Conservation (phyloP, 1,139 yeast genomes). For the Schwanniomyces etchellsii region DNA sequence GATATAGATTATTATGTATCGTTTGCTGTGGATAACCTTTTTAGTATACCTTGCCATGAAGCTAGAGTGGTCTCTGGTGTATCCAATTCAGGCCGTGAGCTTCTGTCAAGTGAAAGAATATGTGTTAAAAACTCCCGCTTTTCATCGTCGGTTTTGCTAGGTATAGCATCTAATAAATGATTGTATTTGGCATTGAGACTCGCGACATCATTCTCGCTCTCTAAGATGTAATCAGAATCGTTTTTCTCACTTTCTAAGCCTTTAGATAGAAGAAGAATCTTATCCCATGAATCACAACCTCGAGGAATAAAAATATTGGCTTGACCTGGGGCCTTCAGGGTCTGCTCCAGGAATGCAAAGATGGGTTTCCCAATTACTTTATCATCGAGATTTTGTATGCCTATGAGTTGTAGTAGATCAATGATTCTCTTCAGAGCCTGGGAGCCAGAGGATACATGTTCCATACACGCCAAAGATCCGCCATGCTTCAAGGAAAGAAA, state of each 20-base stretch:
- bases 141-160: too few species aligned
- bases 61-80: too few species aligned
- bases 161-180: too few species aligned
- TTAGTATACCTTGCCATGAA: too few species aligned
- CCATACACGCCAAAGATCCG: slow-evolving; percentile 21
- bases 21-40: too few species aligned
- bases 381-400: slow-evolving; percentile 1
- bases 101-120: too few species aligned
- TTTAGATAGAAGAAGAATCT: slow-evolving; percentile 36
- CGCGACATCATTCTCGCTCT: slow-evolving; percentile 3
- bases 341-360: neutral
- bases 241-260: neutral
- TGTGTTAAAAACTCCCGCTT: too few species aligned
- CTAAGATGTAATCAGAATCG: neutral
- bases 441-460: slow-evolving; percentile 2
- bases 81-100: too few species aligned
- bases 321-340: neutral
- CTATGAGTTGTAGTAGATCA: neutral
- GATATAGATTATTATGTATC: too few species aligned
- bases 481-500: slow-evolving; percentile 42
- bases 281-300: slow-evolving; percentile 47
- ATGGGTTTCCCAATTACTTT: slow-evolving; percentile 3
- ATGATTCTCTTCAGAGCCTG: neutral
- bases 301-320: slow-evolving; percentile 35
- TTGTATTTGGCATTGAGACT: slow-evolving; percentile 4